Evolutionary conservation across 2,329 filamentous ascomycete species (phyloP).

Genomic region (Aureobasidium melanogenum): DNA sequence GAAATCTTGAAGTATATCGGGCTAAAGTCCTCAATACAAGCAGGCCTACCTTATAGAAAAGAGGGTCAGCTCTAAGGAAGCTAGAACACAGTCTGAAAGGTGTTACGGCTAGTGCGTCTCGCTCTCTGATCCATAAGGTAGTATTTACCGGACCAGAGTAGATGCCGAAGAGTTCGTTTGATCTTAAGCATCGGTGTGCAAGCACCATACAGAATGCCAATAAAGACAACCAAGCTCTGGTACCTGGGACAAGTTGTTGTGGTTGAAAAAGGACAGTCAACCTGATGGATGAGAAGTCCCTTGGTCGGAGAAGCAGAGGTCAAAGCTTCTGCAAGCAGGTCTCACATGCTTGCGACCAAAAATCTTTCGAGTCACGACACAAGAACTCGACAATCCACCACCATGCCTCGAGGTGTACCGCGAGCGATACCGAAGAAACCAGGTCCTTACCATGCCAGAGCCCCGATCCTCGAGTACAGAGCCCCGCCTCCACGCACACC

Average conservation of each 20-base stretch:
- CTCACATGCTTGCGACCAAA: background rate
- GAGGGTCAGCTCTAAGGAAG: background rate
- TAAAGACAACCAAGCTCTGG: background rate
- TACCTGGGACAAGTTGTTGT: background rate
- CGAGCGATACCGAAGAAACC: constrained; percentile 5
- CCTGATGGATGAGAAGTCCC: background rate
- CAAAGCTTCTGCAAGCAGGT: background rate
- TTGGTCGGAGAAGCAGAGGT: background rate
- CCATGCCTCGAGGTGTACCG: constrained; percentile 7
- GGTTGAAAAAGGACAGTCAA: background rate
- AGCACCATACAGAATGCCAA: background rate
- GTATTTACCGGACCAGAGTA: too few species aligned
- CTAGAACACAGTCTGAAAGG: background rate
- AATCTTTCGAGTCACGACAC: background rate
- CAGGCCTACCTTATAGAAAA: background rate
- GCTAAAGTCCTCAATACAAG: too few species aligned
- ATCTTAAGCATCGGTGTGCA: too few species aligned
- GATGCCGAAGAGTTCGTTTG: too few species aligned
- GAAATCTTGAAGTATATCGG: background rate
- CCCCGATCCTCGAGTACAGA: background rate
- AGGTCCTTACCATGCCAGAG: constrained; percentile 6
- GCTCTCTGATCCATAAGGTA: too few species aligned
- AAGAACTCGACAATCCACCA: background rate
- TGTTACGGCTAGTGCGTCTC: background rate
- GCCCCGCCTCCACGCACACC: background rate